These are phyloP conservation scores for Byssothecium circinans DNA, from an alignment of 2,329 filamentous ascomycete species.

Conservation along the genomic window DNA sequence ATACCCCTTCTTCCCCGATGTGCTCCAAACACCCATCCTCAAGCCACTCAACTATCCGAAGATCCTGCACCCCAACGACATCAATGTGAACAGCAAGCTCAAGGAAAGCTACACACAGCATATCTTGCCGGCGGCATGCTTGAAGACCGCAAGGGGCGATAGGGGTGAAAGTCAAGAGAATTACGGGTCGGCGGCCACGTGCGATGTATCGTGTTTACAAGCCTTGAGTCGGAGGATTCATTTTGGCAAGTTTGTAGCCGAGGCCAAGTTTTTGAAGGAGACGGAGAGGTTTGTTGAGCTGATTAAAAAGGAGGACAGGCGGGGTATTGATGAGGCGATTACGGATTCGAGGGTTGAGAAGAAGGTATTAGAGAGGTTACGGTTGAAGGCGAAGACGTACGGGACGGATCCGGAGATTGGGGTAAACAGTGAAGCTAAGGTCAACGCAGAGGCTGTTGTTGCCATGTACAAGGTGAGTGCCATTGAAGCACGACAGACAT, in stretches of 20 bases:
- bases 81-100: slow-evolving; percentile 87
- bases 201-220: slow-evolving; percentile 88
- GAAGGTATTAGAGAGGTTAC: slow-evolving; percentile 83
- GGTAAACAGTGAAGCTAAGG: slow-evolving; percentile 68
- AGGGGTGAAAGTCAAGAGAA: slow-evolving; percentile 87
- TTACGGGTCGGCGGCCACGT: slow-evolving; percentile 89
- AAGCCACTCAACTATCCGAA: slow-evolving; percentile 83
- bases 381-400: slow-evolving; percentile 89
- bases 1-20: slow-evolving; percentile 91
- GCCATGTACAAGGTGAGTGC: slow-evolving; percentile 43
- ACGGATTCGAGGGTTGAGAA: slow-evolving; percentile 87
- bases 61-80: slow-evolving; percentile 83
- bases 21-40: slow-evolving; percentile 78
- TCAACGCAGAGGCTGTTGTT: slow-evolving; percentile 75
- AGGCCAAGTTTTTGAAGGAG: slow-evolving; percentile 89
- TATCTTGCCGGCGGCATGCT: slow-evolving; percentile 82
- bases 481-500: neutral
- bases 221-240: slow-evolving; percentile 88
- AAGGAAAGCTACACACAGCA: slow-evolving; percentile 80
- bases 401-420: slow-evolving; percentile 78
- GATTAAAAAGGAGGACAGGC: slow-evolving; percentile 77
- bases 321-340: slow-evolving; percentile 85
- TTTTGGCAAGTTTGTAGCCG: slow-evolving; percentile 97
- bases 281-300: slow-evolving; percentile 76
- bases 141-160: slow-evolving; percentile 74